A percentile compares a stretch with the other conserved stretches of the same genome.
Conservation (phyloP, 306 rosid species). For the Erythrophleum fordii region DNA sequence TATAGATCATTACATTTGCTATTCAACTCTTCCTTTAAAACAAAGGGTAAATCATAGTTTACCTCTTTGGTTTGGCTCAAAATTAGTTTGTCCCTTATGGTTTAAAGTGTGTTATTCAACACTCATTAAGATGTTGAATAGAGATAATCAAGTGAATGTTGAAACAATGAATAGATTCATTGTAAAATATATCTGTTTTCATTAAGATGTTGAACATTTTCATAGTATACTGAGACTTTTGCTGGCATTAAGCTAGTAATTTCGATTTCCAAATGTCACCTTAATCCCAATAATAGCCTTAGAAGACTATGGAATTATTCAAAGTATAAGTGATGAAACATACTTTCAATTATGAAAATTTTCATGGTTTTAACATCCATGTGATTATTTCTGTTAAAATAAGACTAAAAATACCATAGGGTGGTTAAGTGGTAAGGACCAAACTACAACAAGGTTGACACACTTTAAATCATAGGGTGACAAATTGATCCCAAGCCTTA, state of each 20-base stretch:
- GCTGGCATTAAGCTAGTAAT: background rate
- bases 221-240: background rate
- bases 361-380: background rate
- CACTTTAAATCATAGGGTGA: background rate
- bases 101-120: background rate
- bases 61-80: background rate
- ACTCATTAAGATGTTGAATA: background rate
- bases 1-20: conserved; percentile 38
- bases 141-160: background rate
- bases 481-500: background rate
- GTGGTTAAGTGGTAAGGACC: background rate
- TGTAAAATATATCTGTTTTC: background rate
- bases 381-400: background rate
- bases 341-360: background rate
- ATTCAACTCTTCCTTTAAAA: conserved; percentile 18
- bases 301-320: background rate
- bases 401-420: background rate
- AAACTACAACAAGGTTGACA: background rate
- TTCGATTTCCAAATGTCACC: background rate
- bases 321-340: background rate
- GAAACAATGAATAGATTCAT: background rate
- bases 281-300: background rate
- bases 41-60: background rate
- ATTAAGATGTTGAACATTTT: background rate
- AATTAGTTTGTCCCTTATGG: background rate